Percentiles rank a stretch among this genome's conserved stretches.
Evolutionary conservation across 2,329 filamentous ascomycete species (phyloP).

Genomic region (Pestalotiopsis sp.): DNA sequence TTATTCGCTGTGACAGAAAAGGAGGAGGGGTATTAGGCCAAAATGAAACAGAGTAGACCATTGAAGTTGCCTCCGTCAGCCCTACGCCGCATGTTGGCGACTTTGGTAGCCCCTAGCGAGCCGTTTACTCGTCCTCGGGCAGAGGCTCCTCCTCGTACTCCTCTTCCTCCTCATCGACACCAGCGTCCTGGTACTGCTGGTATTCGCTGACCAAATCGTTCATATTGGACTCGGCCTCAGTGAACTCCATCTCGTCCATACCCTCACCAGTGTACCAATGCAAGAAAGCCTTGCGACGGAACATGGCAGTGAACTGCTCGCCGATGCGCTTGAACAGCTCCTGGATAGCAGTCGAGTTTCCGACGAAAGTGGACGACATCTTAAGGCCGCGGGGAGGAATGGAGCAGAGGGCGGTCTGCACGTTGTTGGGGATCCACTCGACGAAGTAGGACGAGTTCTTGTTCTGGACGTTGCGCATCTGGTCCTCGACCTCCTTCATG

Average conservation of each 20-base stretch:
- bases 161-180: slow-evolving; percentile 95
- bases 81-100: background rate
- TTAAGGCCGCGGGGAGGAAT: slow-evolving; percentile 96
- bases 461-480: slow-evolving; percentile 99
- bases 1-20: slow-evolving; percentile 11
- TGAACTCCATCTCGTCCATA: slow-evolving; percentile 99
- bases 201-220: slow-evolving; percentile 99
- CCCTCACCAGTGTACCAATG: slow-evolving; percentile 99
- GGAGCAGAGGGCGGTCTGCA: slow-evolving; percentile 98
- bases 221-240: slow-evolving; percentile 99
- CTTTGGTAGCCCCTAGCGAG: background rate
- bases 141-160: slow-evolving; percentile 88
- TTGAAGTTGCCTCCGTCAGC: background rate
- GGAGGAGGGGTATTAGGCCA: slow-evolving; percentile 10
- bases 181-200: slow-evolving; percentile 99
- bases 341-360: slow-evolving; percentile 99
- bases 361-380: slow-evolving; percentile 99
- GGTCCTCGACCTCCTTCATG: slow-evolving; percentile 99
- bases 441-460: slow-evolving; percentile 99
- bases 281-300: slow-evolving; percentile 99
- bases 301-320: slow-evolving; percentile 99
- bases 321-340: slow-evolving; percentile 99
- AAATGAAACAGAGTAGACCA: background rate
- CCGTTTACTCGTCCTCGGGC: slow-evolving; percentile 66
- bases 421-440: slow-evolving; percentile 99